Evolutionary conservation across 2,329 filamentous ascomycete genomes (phyloP), one percentile per base, ranked within the genome.

Genomic region (Aspergillus novoparasiticus): DNA sequence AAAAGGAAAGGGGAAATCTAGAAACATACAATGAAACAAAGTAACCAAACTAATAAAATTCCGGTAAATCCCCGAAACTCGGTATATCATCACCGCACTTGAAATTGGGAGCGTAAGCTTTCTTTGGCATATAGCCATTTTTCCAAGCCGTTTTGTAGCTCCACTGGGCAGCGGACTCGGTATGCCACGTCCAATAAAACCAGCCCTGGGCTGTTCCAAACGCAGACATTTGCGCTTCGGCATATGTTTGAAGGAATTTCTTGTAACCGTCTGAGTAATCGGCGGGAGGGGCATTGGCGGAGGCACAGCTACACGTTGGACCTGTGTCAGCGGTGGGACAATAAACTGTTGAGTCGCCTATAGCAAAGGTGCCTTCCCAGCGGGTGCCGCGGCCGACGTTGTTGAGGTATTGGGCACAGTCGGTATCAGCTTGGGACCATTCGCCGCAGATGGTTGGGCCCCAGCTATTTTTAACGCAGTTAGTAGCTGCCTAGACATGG

Each of bases 171-270:
- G 91, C 89, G 68, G 80, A 84, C 82, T 98, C 94, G 34, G 94
- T 97, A 79, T 93, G 87, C 94, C 95, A 96, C 39, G 94, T 98
- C 95, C 95, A 99, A 80, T 99, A 99, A 81, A 96, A 97, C 95
- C 95, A 99, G 56, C 95, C 95, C 90, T 91, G 95, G 6, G 92
- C 93, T 66, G 90, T 89, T 78, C 98, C 94, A 74, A 98, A 99
- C 63, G 89, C 92, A 71, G 90, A 85, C 92, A 99, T 99, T 81
- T 99, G 95, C 59, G 94, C 95, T 79, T 97, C 90, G 6, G 95
- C 95, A 79, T 98, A 98, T 79, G 91, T 92, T 68, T 87, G 86
- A 66, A 99, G 82, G 79, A 94, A 98, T 69, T 88, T 81, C 80
- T 95, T 97, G 80, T 99, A 99, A 5, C 82, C 80, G 62, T 82